Evolutionary conservation across 805 yeast species (phyloP).

Genomic region (Starmerella vitae): DNA sequence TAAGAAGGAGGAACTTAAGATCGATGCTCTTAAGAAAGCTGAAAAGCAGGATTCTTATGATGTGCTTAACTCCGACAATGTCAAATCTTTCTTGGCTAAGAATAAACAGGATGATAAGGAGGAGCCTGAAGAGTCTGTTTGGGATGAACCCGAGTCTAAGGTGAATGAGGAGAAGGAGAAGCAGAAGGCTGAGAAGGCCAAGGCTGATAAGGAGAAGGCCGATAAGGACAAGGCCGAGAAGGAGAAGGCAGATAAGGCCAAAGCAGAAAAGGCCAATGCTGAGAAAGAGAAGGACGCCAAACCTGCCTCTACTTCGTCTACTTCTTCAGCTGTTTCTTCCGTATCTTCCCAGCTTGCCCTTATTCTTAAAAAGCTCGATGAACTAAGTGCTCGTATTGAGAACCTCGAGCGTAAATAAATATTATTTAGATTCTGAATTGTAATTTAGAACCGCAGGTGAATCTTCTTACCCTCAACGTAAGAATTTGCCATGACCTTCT

Average conservation of each 20-base stretch:
- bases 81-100: conserved; percentile 36
- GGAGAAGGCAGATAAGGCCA: neutral
- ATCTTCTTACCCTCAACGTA: conserved; percentile 17
- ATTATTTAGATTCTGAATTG: neutral
- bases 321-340: neutral
- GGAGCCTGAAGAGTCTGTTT: conserved; percentile 20
- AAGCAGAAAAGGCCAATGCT: neutral
- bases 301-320: neutral
- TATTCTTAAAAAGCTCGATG: conserved; percentile 15
- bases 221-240: conserved; percentile 1
- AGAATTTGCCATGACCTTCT: conserved; percentile 17
- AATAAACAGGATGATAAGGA: conserved; percentile 32
- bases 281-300: conserved; percentile 2
- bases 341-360: conserved; percentile 10
- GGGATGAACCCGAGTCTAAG: conserved; percentile 22
- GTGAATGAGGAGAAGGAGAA: conserved; percentile 11
- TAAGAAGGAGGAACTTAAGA: conserved; percentile 4
- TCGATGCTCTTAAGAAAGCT: conserved; percentile 25
- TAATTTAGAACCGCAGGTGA: conserved; percentile 8
- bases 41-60: conserved; percentile 37
- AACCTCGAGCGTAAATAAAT: conserved; percentile 13
- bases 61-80: conserved; percentile 36
- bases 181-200: conserved; percentile 7
- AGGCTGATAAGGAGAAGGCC: conserved; percentile 1
- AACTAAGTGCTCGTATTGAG: conserved; percentile 15